Base-by-base conservation (phyloP, 1,284 basidiomycete genomes). In the Cutaneotrichosporon curvatum region DNA sequence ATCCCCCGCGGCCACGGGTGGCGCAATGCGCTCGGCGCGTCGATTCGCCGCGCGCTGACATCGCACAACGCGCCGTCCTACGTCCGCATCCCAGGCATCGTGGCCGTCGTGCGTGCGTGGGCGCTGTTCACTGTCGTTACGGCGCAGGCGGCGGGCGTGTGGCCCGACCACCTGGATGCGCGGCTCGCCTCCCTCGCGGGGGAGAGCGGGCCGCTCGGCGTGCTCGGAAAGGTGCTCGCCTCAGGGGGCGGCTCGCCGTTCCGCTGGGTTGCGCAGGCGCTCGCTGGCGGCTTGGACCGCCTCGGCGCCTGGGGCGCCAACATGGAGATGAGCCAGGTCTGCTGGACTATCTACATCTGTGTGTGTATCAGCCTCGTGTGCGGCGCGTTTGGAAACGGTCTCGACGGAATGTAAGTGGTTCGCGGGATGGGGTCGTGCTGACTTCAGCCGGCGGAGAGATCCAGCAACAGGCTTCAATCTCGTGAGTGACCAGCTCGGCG, bases 301-400 rank as follows among this genome's bases (percentile, higher is more conserved):
- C 37, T 64, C 4, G 68, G 67, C 9, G 33, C 48, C 2, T 67
- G 62, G 61, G 64, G 56, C 0, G 61, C 56, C 3, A 48, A 51
- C 2, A 65, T 62, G 63, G 48, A 59, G 44, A 72, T 71, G 68
- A 51, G 57, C 7, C 56, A 55, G 16, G 58, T 67, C 6, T 70
- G 67, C 52, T 70, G 68, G 70, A 60, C 63, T 47, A 61, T 69
- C 19, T 71, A 70, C 43, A 35, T 67, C 34, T 60, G 60, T 23
- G 68, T 72, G 16, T 70, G 68, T 44, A 41, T 54, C 8, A 62
- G 63, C 0, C 47, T 72, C 32, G 50, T 63, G 2, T 64, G 59
- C 42, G 59, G 61, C 25, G 65, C 58, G 3, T 37, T 72, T 12
- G 60, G 64, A 8, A 67, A 63, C 31, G 67, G 67, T 0, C 51